Conservation (phyloP, 139 green algal species). For the Eudorina sp. region DNA sequence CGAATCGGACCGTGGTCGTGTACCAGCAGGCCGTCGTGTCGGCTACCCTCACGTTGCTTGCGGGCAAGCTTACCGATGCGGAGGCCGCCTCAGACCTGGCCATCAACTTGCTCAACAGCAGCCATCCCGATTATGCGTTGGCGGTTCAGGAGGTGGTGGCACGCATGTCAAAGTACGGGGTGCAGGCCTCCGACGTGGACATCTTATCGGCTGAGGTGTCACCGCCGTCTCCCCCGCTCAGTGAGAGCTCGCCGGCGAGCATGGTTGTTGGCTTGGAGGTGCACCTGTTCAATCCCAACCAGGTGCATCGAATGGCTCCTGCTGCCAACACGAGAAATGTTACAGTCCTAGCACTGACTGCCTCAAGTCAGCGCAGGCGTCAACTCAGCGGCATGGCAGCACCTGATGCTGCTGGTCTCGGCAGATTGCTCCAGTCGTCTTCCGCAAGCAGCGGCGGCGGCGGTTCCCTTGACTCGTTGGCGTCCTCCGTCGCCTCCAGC, state of each 20-base stretch:
- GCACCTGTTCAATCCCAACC: slow-evolving; percentile 24
- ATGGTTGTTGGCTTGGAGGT: slow-evolving; percentile 15
- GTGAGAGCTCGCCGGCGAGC: background rate
- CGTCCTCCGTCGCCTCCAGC: background rate
- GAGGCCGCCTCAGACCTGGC: background rate
- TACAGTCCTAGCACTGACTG: background rate
- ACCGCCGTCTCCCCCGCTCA: too few relatives aligned
- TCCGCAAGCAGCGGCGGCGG: too few relatives aligned
- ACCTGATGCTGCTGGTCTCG: too few relatives aligned
- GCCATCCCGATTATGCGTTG: background rate
- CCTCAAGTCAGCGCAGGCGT: background rate
- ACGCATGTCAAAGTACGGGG: background rate
- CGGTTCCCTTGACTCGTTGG: background rate
- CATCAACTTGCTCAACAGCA: slow-evolving; percentile 27
- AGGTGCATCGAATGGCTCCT: slow-evolving; percentile 7
- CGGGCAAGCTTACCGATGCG: background rate
- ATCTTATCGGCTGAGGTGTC: too few relatives aligned
- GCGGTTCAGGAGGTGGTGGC: background rate
- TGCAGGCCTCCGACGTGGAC: slow-evolving; percentile 29
- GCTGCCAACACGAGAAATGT: too few relatives aligned
- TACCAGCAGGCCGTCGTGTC: slow-evolving; percentile 21
- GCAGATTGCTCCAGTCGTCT: background rate
- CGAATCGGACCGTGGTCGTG: slow-evolving; percentile 38
- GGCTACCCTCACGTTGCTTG: background rate
- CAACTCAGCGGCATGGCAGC: too few relatives aligned